phyloP scores from a whole-genome alignment of 306 rosid genomes.

The Boehmeria nivea region DNA sequence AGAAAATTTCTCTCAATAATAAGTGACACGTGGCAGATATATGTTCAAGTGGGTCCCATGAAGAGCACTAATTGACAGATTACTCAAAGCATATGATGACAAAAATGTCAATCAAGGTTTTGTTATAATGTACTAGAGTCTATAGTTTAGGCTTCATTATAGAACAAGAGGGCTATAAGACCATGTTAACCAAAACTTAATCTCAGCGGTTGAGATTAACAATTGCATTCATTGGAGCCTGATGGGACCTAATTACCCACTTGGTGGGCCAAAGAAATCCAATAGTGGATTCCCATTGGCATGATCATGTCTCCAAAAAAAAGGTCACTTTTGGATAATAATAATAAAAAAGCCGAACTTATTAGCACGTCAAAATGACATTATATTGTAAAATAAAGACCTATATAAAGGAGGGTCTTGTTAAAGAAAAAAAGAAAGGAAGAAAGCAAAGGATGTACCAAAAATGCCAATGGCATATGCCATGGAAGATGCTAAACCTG shows the following conservation, averaged over 20 bases:
- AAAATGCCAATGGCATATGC: slow-evolving; percentile 71
- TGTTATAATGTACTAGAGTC: not conserved
- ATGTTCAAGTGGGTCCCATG: not conserved
- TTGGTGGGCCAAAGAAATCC: slow-evolving; percentile 18
- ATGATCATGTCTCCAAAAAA: slow-evolving; percentile 4
- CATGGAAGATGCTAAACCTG: slow-evolving; percentile 66
- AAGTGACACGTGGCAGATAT: slow-evolving; percentile 3
- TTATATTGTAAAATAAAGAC: not conserved
- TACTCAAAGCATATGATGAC: no score
- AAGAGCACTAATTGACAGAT: no score
- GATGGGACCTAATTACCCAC: slow-evolving; percentile 7
- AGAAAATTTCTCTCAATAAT: no score
- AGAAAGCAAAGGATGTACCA: slow-evolving; percentile 18
- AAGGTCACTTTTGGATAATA: not conserved
- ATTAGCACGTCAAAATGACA: no score
- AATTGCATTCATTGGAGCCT: not conserved
- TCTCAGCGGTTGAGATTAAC: slow-evolving; percentile 2
- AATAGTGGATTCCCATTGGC: slow-evolving; percentile 20
- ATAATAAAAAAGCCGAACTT: slow-evolving; percentile 3
- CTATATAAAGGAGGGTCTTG: not conserved
- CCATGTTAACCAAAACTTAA: not conserved
- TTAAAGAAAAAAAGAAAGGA: slow-evolving; percentile 23
- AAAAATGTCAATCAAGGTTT: no score
- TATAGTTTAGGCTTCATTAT: not conserved
- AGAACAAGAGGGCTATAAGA: not conserved